A percentile compares a stretch with the other conserved stretches of the same genome.
These are phyloP conservation scores for Symmetrospora coprosmae DNA, from an alignment of 768 basidiomycete species.

Conservation along the genomic window DNA sequence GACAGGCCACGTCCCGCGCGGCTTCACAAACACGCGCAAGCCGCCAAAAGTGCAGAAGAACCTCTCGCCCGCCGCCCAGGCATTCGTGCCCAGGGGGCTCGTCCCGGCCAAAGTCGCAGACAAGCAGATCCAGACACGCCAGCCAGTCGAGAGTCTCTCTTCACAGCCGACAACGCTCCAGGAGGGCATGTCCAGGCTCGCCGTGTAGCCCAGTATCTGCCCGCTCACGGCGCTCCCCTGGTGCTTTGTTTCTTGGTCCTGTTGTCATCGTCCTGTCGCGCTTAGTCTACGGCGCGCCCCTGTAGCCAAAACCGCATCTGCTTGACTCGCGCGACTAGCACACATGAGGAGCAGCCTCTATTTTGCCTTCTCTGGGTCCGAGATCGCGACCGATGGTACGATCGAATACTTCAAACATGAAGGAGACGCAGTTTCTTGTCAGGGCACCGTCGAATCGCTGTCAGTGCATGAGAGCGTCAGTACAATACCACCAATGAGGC, in stretches of 20 bases:
- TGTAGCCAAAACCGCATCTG: too few species aligned
- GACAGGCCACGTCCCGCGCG: background rate
- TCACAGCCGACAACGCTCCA: too few species aligned
- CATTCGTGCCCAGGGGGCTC: background rate
- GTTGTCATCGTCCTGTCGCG: too few species aligned
- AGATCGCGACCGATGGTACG: slow-evolving; percentile 7
- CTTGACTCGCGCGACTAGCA: too few species aligned
- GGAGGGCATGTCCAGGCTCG: too few species aligned
- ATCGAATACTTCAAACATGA: slow-evolving; percentile 17
- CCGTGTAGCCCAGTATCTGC: too few species aligned
- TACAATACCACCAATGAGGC: background rate
- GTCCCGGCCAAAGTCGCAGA: background rate
- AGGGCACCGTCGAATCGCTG: slow-evolving; percentile 15
- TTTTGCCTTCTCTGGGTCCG: slow-evolving; percentile 4
- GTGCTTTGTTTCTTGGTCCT: too few species aligned
- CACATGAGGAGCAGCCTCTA: background rate
- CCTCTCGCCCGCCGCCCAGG: background rate
- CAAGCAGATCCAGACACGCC: too few species aligned
- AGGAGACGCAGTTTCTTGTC: slow-evolving; percentile 9
- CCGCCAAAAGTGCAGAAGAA: too few species aligned
- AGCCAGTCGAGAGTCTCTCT: too few species aligned
- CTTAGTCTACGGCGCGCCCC: too few species aligned
- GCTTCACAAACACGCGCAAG: slow-evolving; percentile 4
- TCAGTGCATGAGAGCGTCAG: background rate
- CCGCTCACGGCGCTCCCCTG: too few species aligned